Percentiles rank a stretch among this genome's conserved stretches.
Conservation (phyloP, 2,329 filamentous ascomycete genomes). For the Talaromyces sp. region DNA sequence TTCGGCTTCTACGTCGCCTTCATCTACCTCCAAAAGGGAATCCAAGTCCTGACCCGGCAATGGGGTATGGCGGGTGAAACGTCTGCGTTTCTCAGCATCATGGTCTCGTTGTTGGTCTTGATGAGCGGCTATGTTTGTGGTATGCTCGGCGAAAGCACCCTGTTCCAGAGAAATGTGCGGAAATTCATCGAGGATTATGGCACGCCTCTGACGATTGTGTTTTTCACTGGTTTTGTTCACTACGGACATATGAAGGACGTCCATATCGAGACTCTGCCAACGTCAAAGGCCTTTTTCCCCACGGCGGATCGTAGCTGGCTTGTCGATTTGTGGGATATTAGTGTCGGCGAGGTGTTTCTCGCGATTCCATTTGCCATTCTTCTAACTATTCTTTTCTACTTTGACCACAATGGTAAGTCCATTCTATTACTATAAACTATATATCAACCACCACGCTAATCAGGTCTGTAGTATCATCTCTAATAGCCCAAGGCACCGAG, state of each 20-base stretch:
- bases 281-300: constrained; percentile 71
- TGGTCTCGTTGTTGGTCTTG: constrained; percentile 72
- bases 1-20: constrained; percentile 92
- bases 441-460: neutral
- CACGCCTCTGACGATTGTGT: constrained; percentile 74
- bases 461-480: constrained; percentile 60
- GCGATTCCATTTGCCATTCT: constrained; percentile 83
- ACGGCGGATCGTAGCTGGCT: constrained; percentile 72
- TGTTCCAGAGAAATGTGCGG: constrained; percentile 71
- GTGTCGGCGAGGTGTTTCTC: constrained; percentile 68
- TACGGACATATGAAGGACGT: constrained; percentile 76
- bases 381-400: constrained; percentile 81
- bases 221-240: constrained; percentile 87
- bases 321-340: constrained; percentile 75
- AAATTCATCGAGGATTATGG: constrained; percentile 89
- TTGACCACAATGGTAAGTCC: constrained; percentile 73
- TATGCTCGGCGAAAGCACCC: constrained; percentile 62
- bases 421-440: neutral
- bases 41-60: constrained; percentile 76
- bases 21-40: constrained; percentile 86
- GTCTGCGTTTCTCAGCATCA: constrained; percentile 72
- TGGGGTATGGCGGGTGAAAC: constrained; percentile 55
- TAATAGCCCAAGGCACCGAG: constrained; percentile 78
- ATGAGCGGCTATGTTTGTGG: constrained; percentile 71
- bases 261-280: constrained; percentile 67